phyloP scores from a whole-genome alignment of 768 basidiomycete species.

The Trametopsis cervina region DNA sequence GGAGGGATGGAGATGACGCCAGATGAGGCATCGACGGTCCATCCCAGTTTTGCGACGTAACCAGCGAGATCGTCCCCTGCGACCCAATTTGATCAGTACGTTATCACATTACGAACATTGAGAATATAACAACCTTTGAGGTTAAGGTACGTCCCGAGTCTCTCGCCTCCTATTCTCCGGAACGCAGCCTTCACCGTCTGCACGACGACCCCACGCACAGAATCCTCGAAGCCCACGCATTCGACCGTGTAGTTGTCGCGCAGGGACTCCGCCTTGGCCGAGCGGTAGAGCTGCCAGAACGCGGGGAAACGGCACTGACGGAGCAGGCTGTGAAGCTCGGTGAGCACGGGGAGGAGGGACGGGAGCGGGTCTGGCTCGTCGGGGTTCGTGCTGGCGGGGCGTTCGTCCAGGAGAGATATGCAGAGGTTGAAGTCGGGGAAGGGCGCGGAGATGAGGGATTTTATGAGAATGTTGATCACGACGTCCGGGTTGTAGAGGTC shows the following conservation, averaged over 20 bases:
- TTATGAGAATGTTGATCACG: constrained; percentile 90
- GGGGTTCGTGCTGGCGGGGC: constrained; percentile 41
- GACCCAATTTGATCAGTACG: too few relatives aligned
- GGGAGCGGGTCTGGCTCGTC: constrained; percentile 84
- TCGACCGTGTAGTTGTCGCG: constrained; percentile 86
- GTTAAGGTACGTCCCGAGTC: constrained; percentile 68
- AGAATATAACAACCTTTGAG: constrained; percentile 39
- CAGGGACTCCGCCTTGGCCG: constrained; percentile 60
- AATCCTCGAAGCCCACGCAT: constrained; percentile 74
- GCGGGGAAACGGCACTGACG: constrained; percentile 83
- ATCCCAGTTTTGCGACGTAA: constrained; percentile 60
- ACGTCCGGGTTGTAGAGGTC: constrained; percentile 90
- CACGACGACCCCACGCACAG: constrained; percentile 71
- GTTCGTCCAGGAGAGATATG: constrained; percentile 85
- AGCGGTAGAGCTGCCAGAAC: constrained; percentile 76
- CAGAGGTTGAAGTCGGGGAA: constrained; percentile 93
- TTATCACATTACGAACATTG: background rate
- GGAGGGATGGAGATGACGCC: constrained; percentile 60
- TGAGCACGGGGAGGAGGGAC: constrained; percentile 58
- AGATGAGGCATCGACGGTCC: constrained; percentile 48
- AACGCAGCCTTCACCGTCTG: constrained; percentile 76
- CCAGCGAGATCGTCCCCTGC: constrained; percentile 50
- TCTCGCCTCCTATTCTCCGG: constrained; percentile 58
- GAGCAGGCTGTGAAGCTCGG: constrained; percentile 60
- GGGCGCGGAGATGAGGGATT: constrained; percentile 78